Evolutionary conservation across 129 eudicot species (phyloP), one percentile per base, ranked within the genome.

Genomic region (Flaveria bidentis): DNA sequence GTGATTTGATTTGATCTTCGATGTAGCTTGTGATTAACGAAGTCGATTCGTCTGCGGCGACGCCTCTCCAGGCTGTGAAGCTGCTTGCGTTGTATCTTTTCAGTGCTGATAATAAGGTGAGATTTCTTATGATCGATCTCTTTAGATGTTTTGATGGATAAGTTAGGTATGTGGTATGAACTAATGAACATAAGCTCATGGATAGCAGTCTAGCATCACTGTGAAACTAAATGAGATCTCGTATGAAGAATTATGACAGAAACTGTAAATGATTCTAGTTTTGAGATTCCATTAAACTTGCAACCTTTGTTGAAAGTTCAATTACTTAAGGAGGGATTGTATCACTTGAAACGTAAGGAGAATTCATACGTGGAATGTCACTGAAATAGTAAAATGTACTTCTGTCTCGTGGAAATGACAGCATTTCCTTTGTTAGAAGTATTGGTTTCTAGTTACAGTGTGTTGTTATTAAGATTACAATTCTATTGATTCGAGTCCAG

Each of bases 21-120:
- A 46, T 9, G 13, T 47, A 94, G 97, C 99, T 94, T 81, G 99
- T 91, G 81, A 83, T 94, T 30, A 86, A 80, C 71, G 99, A 94
- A 89, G 88, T 94, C 77, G 90, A 94, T 89, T 77, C 88, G 1
- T 84, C 96, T 30, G 97, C 97, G 30, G 83, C 99, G 11, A 91
- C 99, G 64, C 84, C 99, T 55, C 97, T 91, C 47, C 99, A 94
- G 50, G 97, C 99, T 12, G 96, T 94, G 53, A 94, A 94, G 78
- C 71, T 94, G 81, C 97, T 94, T 2, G 99, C 99, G 13, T 20
- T 86, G 82, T 94, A 94, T 81, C 90, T 94, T 6, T 85, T 90
- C 6, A 78, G 81, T 22, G 82, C 96, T 15, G 92, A 81, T 4
- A 86, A 76, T 55, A 94, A 94, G 97, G 99, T 94, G 51, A 7